Evolutionary conservation across 1,284 basidiomycete genomes (phyloP), one percentile per base, ranked within the genome.

Genomic region (Vanrija humicola): DNA sequence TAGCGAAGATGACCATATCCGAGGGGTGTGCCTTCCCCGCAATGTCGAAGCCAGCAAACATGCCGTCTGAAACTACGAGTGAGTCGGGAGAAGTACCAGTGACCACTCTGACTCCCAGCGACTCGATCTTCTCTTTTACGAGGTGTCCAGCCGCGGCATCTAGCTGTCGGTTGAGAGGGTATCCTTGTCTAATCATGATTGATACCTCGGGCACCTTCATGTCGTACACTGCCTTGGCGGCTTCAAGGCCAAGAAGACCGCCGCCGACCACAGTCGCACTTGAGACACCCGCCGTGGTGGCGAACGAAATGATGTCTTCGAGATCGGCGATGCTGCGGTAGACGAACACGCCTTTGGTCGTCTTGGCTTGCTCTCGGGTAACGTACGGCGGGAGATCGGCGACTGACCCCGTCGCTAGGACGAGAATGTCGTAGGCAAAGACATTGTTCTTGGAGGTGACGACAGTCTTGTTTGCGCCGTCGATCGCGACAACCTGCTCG

Each of bases 281-380:
- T 34, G 76, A 80, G 25, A 84, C 76, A 6, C 73, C 67, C 6
- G 75, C 74, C 44, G 71, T 65, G 44, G 82, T 77, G 12, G 83
- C 80, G 67, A 83, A 87, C n/a, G 72, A 65, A 43, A 86, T 80
- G 55, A 88, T 83, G 6, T 71, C 76, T 54, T 86, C 81, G 45
- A 88, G 75, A 65, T 88, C 86, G 23, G 82, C 75, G 54, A 89
- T 83, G 59, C 83, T 87, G 40, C 87, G 82, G 67, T 89, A 89
- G 0, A 87, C 85, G 54, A 88, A 89, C 2, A 86, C 77, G 6
- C 87, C 79, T 80, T 65, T 77, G 66, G 65, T 79, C 12, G 68
- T 74, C n/a, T 67, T 73, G 43, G 76, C 77, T 14, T 77, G 66
- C 6, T 80, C 74, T 0, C 75, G 68, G 5, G 81, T 77, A 38